Percentiles rank a stretch among this genome's conserved stretches.
Conservation (phyloP, 108 stramenopile genomes). For the Schizochytrium sp. region DNA sequence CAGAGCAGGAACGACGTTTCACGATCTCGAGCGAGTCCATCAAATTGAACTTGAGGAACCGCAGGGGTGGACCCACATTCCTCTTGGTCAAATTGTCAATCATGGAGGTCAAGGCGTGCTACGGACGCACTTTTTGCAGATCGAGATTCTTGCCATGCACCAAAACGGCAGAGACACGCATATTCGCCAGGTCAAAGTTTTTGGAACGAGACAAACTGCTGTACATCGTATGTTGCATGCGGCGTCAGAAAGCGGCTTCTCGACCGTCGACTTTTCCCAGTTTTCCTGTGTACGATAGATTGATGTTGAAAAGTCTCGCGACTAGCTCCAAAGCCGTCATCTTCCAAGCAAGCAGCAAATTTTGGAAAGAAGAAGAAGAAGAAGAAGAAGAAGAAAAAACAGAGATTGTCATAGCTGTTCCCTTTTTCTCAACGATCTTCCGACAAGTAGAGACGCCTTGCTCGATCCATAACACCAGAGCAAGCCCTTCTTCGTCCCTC, state of each 20-base stretch:
- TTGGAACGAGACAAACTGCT: slow-evolving; percentile 52
- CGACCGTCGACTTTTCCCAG: slow-evolving; percentile 19
- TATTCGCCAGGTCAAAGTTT: slow-evolving; percentile 80
- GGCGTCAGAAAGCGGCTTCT: not conserved
- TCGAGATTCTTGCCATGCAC: slow-evolving; percentile 80
- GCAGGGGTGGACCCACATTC: slow-evolving; percentile 10
- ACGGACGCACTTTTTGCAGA: slow-evolving; percentile 78
- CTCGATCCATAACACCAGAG: too few relatives aligned
- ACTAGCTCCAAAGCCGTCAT: too few relatives aligned
- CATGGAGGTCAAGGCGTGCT: slow-evolving; percentile 31
- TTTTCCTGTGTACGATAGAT: slow-evolving; percentile 13
- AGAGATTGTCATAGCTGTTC: too few relatives aligned
- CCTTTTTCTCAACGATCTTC: too few relatives aligned
- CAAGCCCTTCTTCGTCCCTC: too few relatives aligned
- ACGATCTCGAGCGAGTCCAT: slow-evolving; percentile 73
- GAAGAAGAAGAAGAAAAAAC: too few relatives aligned
- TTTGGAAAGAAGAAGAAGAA: too few relatives aligned
- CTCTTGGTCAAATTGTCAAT: not conserved
- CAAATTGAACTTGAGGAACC: slow-evolving; percentile 9
- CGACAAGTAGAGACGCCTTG: too few relatives aligned
- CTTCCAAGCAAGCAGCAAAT: too few relatives aligned
- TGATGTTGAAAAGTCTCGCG: not conserved
- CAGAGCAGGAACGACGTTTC: slow-evolving; percentile 72
- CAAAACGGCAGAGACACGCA: slow-evolving; percentile 95
- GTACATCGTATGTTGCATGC: slow-evolving; percentile 18